Conservation (phyloP, 2,329 filamentous ascomycete genomes). For the Gaeumannomyces sp. region DNA sequence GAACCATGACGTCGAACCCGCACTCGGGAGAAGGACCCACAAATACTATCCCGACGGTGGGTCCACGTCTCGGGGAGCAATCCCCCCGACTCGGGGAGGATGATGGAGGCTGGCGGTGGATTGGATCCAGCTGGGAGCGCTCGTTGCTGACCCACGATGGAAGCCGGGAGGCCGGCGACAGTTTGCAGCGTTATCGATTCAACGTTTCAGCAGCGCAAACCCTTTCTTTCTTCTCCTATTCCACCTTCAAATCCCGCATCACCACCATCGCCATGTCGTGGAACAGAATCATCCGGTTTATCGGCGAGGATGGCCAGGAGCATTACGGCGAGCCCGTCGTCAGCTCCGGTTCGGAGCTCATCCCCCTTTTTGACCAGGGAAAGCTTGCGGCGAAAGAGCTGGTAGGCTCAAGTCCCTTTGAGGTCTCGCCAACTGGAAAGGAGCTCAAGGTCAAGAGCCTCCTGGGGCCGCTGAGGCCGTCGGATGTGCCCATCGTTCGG, state of each 20-base stretch:
- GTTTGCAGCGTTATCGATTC: neutral
- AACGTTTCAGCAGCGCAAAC: neutral
- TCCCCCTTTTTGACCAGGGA: neutral
- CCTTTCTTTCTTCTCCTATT: neutral
- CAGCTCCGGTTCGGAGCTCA: slow-evolving; percentile 3
- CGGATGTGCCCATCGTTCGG: slow-evolving; percentile 9
- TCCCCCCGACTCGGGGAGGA: neutral
- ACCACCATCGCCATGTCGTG: neutral
- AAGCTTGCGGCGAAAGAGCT: slow-evolving; percentile 2
- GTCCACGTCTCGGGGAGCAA: neutral
- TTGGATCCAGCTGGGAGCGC: too few species aligned
- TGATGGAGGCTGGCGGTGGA: too few species aligned
- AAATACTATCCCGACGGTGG: too few species aligned
- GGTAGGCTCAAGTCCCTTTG: neutral
- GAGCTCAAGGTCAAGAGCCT: slow-evolving; percentile 3
- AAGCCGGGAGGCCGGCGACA: neutral
- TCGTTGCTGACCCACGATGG: neutral
- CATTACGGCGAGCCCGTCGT: slow-evolving; percentile 8
- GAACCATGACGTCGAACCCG: too few species aligned
- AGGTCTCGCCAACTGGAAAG: slow-evolving; percentile 2
- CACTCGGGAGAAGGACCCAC: too few species aligned
- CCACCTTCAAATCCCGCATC: neutral
- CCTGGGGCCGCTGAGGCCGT: slow-evolving; percentile 1
- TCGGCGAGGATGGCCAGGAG: slow-evolving; percentile 9
- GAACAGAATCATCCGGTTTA: slow-evolving; percentile 9